phyloP scores from a whole-genome alignment of 345 rosid species.

The Jatropha curcas region DNA sequence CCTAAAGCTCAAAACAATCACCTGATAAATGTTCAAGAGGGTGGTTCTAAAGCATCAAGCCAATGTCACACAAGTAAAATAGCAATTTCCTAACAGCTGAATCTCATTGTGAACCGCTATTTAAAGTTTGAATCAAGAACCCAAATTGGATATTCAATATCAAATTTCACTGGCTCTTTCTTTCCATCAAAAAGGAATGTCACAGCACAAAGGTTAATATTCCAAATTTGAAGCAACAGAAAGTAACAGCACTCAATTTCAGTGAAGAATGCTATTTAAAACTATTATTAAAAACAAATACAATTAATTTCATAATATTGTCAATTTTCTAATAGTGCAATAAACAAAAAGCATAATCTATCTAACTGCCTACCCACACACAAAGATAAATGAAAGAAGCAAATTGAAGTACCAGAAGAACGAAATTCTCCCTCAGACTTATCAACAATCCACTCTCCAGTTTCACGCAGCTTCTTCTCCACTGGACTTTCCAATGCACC shows the following conservation, averaged over 20 bases:
- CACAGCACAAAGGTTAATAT: too few relatives aligned
- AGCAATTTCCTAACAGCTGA: not conserved
- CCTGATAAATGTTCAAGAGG: not conserved
- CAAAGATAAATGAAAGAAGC: not conserved
- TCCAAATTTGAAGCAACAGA: too few relatives aligned
- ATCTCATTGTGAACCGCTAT: not conserved
- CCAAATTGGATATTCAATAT: not conserved
- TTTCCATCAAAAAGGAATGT: not conserved
- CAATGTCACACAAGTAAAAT: not conserved
- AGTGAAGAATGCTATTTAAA: too few relatives aligned
- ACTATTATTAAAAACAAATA: too few relatives aligned
- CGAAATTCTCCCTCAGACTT: constrained; percentile 48
- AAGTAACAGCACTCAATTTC: not conserved
- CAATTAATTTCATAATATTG: too few relatives aligned
- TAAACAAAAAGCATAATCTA: too few relatives aligned
- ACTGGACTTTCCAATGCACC: constrained; percentile 49
- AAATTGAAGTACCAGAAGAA: constrained; percentile 53
- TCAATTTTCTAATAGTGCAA: too few relatives aligned
- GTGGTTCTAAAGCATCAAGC: not conserved
- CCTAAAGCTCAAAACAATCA: not conserved
- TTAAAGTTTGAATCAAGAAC: too few relatives aligned
- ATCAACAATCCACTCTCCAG: constrained; percentile 58
- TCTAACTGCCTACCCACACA: too few relatives aligned
- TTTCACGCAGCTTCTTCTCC: constrained; percentile 70
- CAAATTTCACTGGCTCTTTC: not conserved